Evolutionary conservation across 2,329 filamentous ascomycete species (phyloP), one percentile per base, ranked within the genome.

Genomic region (Trematosphaeria pertusa): DNA sequence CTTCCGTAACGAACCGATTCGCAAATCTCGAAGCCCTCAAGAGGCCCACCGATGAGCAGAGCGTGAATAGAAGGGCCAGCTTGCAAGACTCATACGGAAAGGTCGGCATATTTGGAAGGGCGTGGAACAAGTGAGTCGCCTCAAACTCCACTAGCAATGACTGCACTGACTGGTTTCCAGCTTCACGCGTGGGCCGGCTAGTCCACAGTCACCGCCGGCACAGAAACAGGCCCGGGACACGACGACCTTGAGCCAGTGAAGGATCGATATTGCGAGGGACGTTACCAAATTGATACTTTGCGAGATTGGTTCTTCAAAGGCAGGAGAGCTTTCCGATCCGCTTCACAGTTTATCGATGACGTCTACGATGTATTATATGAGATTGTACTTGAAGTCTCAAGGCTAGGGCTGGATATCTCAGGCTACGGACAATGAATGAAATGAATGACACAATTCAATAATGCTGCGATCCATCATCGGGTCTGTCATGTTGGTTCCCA

Each of bases 91-190:
- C 63, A 3, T 70, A 70, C 20, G 62, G 59, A 22, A 69, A 68
- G 49, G 50, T 62, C 6, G 66, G 68, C 3, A 43, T 71, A 5
- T 21, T 72, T 7, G 69, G 67, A 11, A 54, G 50, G 0, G 54
- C 64, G 59, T 72, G 69, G 69, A 70, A 71, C 41, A 70, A 63
- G 69, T 68, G 52, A 37, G 58, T 31, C 34, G 8, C 15, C n/a
- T 17, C 14, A 15, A 11, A 5, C 7, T 31, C 33, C n/a, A 22
- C 12, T 32, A 22, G n/a, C n/a, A n/a, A 31, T 19, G 10, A 1
- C 11, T 6, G 15, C 12, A 14, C 52, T 64, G n/a, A 69, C 28
- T 10, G 1, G 14, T 10, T 3, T 19, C 4, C n/a, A 70, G 67
- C 41, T 70, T 61, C 39, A 71, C 69, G 20, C 67, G 67, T 24